Conservation (phyloP, 1,284 basidiomycete genomes). For the Ustilago esculenta region DNA sequence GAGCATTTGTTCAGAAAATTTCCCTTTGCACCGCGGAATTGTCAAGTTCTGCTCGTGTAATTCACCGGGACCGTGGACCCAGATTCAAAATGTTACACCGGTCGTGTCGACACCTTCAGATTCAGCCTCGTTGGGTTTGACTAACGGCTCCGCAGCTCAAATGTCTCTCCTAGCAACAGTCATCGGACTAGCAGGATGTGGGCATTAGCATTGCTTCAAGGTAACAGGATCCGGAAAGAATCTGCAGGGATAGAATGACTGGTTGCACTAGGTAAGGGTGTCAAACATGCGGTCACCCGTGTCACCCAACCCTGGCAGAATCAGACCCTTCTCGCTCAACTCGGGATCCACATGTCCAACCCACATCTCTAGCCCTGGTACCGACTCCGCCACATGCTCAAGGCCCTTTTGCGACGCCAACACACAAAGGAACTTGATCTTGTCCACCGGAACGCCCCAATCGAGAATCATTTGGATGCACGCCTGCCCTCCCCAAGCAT, state of each 20-base stretch:
- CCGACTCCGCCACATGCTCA: conserved; percentile 74
- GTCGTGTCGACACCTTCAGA: too few species aligned
- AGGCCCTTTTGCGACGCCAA: conserved; percentile 82
- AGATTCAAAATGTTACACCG: too few species aligned
- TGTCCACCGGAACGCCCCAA: conserved; percentile 65
- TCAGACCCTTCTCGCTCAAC: conserved; percentile 56
- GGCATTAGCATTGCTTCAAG: too few species aligned
- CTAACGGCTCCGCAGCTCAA: too few species aligned
- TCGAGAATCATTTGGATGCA: conserved; percentile 64
- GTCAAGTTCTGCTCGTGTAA: too few species aligned
- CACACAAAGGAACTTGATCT: conserved; percentile 85
- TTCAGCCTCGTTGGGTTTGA: too few species aligned
- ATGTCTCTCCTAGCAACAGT: too few species aligned
- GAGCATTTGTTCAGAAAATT: conserved; percentile 1
- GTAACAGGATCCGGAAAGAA: too few species aligned
- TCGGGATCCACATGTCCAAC: conserved; percentile 57
- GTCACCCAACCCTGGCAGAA: conserved; percentile 63
- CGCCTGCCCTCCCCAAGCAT: conserved; percentile 26
- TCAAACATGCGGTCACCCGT: conserved; percentile 59
- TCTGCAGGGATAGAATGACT: too few species aligned
- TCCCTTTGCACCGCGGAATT: too few species aligned
- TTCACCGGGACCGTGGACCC: too few species aligned
- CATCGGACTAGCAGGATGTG: too few species aligned
- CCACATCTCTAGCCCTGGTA: conserved; percentile 81
- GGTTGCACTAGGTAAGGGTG: conserved; percentile 36